phyloP scores from a whole-genome alignment of 2,329 filamentous ascomycete genomes.

The Xylaria sp. region DNA sequence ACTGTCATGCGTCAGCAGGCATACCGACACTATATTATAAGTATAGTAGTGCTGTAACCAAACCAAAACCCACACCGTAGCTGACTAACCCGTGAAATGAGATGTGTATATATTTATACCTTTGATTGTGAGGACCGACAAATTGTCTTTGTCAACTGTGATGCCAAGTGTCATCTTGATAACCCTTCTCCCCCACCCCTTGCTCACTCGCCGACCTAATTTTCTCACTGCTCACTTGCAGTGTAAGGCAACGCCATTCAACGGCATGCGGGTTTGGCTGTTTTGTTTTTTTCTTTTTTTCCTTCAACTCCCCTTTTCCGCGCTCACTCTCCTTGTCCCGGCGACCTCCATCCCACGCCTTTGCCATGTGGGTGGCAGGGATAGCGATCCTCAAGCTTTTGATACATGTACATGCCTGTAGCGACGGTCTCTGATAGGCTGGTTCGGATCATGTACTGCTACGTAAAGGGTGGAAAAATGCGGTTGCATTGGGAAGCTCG shows the following conservation, averaged over 20 bases:
- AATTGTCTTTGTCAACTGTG: background rate
- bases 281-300: conserved; percentile 16
- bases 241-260: background rate
- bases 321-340: conserved; percentile 21
- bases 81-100: conserved; percentile 7
- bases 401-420: conserved; percentile 14
- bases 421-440: conserved; percentile 23
- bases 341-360: conserved; percentile 25
- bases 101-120: background rate
- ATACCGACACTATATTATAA: background rate
- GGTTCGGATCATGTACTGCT: conserved; percentile 11
- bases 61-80: background rate
- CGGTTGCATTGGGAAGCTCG: conserved; percentile 27
- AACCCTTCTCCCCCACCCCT: background rate
- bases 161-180: conserved; percentile 11
- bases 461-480: conserved; percentile 16
- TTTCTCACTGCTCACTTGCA: background rate
- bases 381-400: conserved; percentile 26
- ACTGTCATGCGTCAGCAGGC: conserved; percentile 11
- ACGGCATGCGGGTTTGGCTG: background rate
- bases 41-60: background rate
- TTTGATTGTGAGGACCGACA: background rate
- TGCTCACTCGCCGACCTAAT: conserved; percentile 20
- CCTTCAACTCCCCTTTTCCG: conserved; percentile 8
- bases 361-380: conserved; percentile 37